Evolutionary conservation across 495 filamentous ascomycete species (phyloP), one percentile per base, ranked within the genome.

Genomic region (Aspergillus sclerotioniger): DNA sequence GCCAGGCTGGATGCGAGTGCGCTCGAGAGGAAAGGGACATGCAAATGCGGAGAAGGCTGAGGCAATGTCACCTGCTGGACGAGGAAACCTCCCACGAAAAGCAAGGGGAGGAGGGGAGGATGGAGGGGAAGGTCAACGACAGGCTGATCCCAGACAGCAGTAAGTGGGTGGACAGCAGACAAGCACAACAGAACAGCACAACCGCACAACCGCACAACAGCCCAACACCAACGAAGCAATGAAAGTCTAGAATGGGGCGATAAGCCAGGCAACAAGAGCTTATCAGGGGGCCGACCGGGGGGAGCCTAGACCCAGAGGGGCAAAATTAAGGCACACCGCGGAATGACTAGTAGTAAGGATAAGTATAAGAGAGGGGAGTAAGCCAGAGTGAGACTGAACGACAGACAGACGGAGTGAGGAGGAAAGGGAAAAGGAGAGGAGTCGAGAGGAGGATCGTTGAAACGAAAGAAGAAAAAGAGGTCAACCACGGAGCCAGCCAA

Each of bases 161-260:
- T 33, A 17, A n/a, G 25, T 33, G 31, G 9, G 21, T 32, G 15
- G 47, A 50, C 15, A 32, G 47, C 45, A 54, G 57, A 21, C 41
- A 60, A 51, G 57, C 51, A 28, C 13, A 48, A 16, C 39, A 54
- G 51, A 32, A n/a, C n/a, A n/a, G n/a, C n/a, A n/a, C n/a, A n/a
- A n/a, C n/a, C n/a, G n/a, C n/a, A n/a, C 25, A 25, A 25, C n/a
- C n/a, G 25, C 25, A 25, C 25, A 25, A 25, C 25, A 2, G 25
- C 25, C 25, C 25, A 25, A 25, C 25, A 25, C 25, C 25, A 25
- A 25, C 25, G 25, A 25, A 25, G 25, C 25, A 57, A 47, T 53
- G 16, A 53, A 57, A 58, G 53, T 58, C 62, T 64, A 61, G 61
- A 57, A 37, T 53, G 8, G 28, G 17, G 39, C 58, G 64, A 69